These are phyloP conservation scores for Colletotrichum caudatum DNA, from an alignment of 2,329 filamentous ascomycete species.

Conservation along the genomic window DNA sequence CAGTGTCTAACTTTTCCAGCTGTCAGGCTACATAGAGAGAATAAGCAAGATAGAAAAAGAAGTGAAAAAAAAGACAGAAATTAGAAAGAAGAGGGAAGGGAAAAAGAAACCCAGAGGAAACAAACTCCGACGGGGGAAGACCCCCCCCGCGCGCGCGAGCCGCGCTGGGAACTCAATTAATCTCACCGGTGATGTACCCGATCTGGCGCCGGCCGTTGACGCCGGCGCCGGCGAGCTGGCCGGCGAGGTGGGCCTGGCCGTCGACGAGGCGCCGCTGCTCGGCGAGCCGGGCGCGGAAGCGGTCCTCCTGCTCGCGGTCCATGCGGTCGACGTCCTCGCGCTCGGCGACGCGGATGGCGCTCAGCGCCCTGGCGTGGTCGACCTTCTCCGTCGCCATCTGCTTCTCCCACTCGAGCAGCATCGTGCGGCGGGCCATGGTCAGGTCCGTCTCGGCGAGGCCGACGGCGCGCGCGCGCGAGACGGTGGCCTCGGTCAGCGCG, in stretches of 20 bases:
- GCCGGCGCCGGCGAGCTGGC: slow-evolving; percentile 49
- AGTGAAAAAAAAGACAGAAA: background rate
- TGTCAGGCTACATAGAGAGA: background rate
- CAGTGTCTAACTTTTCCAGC: background rate
- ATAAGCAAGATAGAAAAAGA: background rate
- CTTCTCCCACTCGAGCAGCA: slow-evolving; percentile 63
- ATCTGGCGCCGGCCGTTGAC: slow-evolving; percentile 61
- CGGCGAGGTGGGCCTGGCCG: slow-evolving; percentile 55
- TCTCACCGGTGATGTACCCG: slow-evolving; percentile 67
- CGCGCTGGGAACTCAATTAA: slow-evolving; percentile 56
- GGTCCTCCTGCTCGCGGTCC: slow-evolving; percentile 59
- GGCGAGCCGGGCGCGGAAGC: slow-evolving; percentile 59
- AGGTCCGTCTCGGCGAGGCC: slow-evolving; percentile 61
- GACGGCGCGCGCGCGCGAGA: slow-evolving; percentile 58
- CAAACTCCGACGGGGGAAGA: background rate
- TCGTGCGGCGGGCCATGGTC: slow-evolving; percentile 58
- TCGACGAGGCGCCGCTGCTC: slow-evolving; percentile 66
- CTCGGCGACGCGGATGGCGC: slow-evolving; percentile 62
- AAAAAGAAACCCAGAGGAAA: background rate
- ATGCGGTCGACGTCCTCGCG: slow-evolving; percentile 63
- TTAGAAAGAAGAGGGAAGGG: background rate
- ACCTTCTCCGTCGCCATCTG: slow-evolving; percentile 59
- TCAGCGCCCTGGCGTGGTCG: slow-evolving; percentile 63
- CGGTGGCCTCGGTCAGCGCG: slow-evolving; percentile 59
- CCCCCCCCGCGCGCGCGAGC: too few relatives aligned